phyloP scores from a whole-genome alignment of 2,329 filamentous ascomycete genomes.

The Helotiales sp. region DNA sequence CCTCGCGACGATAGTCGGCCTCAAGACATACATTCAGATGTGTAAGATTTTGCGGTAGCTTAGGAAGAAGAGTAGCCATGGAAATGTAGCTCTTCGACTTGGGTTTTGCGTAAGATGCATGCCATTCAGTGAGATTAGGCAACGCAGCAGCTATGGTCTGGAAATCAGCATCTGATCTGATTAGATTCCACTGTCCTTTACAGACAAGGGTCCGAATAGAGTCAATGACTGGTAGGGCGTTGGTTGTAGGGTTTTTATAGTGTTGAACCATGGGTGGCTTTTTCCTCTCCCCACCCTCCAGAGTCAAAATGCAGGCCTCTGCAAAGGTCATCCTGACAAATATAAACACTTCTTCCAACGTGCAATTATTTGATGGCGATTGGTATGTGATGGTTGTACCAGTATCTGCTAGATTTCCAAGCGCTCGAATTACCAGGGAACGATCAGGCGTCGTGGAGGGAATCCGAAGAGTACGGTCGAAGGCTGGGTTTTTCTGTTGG shows the following conservation, averaged over 20 bases:
- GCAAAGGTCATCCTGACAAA: constrained; percentile 63
- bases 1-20: constrained; percentile 71
- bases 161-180: constrained; percentile 68
- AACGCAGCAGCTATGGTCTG: constrained; percentile 63
- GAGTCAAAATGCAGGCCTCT: constrained; percentile 67
- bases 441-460: constrained; percentile 37
- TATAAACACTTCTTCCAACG: constrained; percentile 70
- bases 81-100: constrained; percentile 76
- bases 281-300: constrained; percentile 78
- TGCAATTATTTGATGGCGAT: constrained; percentile 68
- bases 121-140: constrained; percentile 64
- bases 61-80: constrained; percentile 66
- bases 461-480: constrained; percentile 37
- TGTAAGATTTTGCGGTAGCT: constrained; percentile 61
- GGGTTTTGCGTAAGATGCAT: constrained; percentile 66
- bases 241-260: constrained; percentile 45
- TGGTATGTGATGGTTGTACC: constrained; percentile 63
- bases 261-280: constrained; percentile 72
- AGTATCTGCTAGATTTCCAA: constrained; percentile 46
- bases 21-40: constrained; percentile 73
- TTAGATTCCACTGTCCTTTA: constrained; percentile 79
- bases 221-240: constrained; percentile 40
- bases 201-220: constrained; percentile 71
- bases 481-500: constrained; percentile 45
- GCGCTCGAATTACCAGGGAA: constrained; percentile 32